phyloP scores from a whole-genome alignment of 176 grass and related monocot species.

The Aegilops speltoides region DNA sequence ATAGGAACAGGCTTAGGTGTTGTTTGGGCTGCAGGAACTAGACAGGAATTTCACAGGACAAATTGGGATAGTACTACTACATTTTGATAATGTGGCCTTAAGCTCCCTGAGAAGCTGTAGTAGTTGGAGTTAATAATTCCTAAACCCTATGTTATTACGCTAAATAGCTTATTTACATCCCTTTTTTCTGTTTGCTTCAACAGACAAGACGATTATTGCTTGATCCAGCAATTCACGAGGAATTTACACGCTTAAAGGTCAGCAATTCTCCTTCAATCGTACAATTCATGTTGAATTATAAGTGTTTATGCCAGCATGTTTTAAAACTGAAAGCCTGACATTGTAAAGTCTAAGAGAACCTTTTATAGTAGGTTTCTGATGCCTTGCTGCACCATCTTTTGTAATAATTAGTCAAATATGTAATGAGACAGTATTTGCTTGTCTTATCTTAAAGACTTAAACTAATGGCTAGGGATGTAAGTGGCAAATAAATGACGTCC shows the following conservation, averaged over 20 bases:
- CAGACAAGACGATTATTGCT: slow-evolving; percentile 96
- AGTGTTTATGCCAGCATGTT: slow-evolving; percentile 22
- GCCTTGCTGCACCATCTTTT: not conserved
- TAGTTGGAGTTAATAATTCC: slow-evolving; percentile 17
- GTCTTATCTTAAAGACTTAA: not conserved
- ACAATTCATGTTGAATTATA: not conserved
- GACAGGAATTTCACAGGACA: not conserved
- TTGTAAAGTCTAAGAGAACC: not conserved
- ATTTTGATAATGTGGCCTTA: not conserved
- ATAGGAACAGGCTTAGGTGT: not conserved
- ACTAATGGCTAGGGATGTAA: slow-evolving; percentile 2
- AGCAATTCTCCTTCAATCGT: not conserved
- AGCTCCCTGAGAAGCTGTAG: not conserved
- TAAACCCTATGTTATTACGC: not conserved
- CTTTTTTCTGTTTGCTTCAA: slow-evolving; percentile 28
- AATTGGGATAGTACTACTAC: not conserved
- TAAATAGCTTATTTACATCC: slow-evolving; percentile 15
- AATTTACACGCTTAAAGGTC: slow-evolving; percentile 95
- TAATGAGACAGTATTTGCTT: not conserved
- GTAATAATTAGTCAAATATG: not conserved
- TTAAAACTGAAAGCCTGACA: not conserved
- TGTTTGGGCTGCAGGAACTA: not conserved
- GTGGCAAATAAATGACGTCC: too few relatives aligned
- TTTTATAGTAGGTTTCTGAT: not conserved
- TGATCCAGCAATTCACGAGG: slow-evolving; percentile 98